Conservation (phyloP, 148 eudicot species). For the Heliamphora exappendiculata region DNA sequence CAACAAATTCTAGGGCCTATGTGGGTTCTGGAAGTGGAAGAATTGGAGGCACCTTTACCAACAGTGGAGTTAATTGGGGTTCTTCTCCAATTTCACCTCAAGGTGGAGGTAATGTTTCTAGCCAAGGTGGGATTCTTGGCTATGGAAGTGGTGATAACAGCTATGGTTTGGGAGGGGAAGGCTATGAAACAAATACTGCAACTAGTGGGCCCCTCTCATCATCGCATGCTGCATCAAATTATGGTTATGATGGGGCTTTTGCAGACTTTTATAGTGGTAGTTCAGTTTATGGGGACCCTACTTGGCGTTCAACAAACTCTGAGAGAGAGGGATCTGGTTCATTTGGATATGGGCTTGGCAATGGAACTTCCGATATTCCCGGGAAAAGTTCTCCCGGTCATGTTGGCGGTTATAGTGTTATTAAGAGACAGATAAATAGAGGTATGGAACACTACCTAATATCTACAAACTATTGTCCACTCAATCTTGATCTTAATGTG, state of each 20-base stretch:
- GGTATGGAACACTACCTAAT: constrained; percentile 25
- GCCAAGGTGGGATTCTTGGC: constrained; percentile 39
- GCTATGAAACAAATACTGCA: constrained; percentile 41
- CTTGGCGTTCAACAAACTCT: constrained; percentile 54
- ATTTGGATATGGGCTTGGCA: constrained; percentile 54
- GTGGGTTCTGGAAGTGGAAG: constrained; percentile 18
- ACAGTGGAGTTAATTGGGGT: constrained; percentile 35
- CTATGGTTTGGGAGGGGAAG: constrained; percentile 40
- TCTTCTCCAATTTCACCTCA: constrained; percentile 34
- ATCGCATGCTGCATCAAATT: constrained; percentile 40
- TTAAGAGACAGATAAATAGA: constrained; percentile 51
- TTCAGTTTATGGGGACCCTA: constrained; percentile 45
- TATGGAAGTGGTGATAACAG: constrained; percentile 40
- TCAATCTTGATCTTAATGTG: neutral
- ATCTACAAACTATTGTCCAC: neutral
- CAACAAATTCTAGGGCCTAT: constrained; percentile 13
- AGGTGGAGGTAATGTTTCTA: constrained; percentile 32
- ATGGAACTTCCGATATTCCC: constrained; percentile 35
- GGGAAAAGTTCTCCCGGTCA: constrained; percentile 43
- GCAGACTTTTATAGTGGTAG: constrained; percentile 51
- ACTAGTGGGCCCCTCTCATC: constrained; percentile 36
- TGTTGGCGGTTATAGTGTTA: constrained; percentile 54
- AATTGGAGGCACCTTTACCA: constrained; percentile 19
- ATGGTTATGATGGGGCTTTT: constrained; percentile 49
- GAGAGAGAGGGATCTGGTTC: constrained; percentile 52